phyloP scores from a whole-genome alignment of 306 rosid genomes.

The barrel medic (Medicago truncatula) region MtrunA17r5.0-ANR NC_053049.1:16313001-16313500 shows the following conservation, averaged over 20 bases:
- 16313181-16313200: background rate
- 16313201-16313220: conserved; percentile 2
- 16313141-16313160: background rate
- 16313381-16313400: background rate
- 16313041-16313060: background rate
- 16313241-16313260: background rate
- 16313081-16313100: no score
- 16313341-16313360: background rate
- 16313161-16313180: background rate
- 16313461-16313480: background rate
- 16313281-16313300: background rate
- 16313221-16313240: background rate
- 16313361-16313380: background rate
- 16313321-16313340: background rate
- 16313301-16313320: background rate
- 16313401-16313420: conserved; percentile 9
- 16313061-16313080: background rate
- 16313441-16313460: background rate
- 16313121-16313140: background rate
- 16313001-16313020: no score
- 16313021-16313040: no score
- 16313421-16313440: background rate
- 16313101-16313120: background rate
- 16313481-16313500: background rate
- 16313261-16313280: background rate